Evolutionary conservation across 1,284 basidiomycete species (phyloP), one percentile per base, ranked within the genome.

Genomic region (Ustilago sp.): DNA sequence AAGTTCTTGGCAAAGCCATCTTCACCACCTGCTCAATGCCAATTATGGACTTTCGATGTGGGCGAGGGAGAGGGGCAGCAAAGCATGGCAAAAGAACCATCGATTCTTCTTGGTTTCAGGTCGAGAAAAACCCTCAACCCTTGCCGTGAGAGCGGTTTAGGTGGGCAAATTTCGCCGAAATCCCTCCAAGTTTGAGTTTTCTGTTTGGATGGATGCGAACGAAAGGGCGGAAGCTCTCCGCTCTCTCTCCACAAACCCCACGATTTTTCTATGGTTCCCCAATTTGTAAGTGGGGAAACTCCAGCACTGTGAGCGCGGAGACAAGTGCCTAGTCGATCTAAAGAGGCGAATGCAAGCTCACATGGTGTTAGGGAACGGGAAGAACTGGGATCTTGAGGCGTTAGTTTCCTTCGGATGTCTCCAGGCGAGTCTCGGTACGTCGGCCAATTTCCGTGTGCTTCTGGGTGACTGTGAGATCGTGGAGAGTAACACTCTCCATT

Each of bases 161-260:
- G 7, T 62, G 60, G 19, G 60, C 35, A 52, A 55, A 45, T 47
- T 55, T 62, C 23, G 61, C 43, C 53, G 52, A 48, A 50, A 43
- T 55, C 38, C 8, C 28, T 50, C 48, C 48, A 28, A 28, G 23
- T 28, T 28, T 28, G 23, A 28, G 23, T 28, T 28, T 28, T 28
- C 23, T 28, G 23, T 28, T 28, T 28, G 23, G 23, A 3, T 28
- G 23, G 23, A 28, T 28, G 23, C 23, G 23, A 28, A 41, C 38
- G 9, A 28, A 23, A 56, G 38, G 13, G 31, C 32, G 32, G 32
- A 52, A 52, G 50, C 50, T 54, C 52, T 54, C 52, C 36, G 53
- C 48, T 28, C 23, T 28, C 13, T 31, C 31, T 50, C 48, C n/a
- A 15, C 38, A 39, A 31, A 54, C 52, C 52, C 52, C 52, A 54